Conservation (phyloP, 2,329 filamentous ascomycete species). For the Fusarium circinatum region DNA sequence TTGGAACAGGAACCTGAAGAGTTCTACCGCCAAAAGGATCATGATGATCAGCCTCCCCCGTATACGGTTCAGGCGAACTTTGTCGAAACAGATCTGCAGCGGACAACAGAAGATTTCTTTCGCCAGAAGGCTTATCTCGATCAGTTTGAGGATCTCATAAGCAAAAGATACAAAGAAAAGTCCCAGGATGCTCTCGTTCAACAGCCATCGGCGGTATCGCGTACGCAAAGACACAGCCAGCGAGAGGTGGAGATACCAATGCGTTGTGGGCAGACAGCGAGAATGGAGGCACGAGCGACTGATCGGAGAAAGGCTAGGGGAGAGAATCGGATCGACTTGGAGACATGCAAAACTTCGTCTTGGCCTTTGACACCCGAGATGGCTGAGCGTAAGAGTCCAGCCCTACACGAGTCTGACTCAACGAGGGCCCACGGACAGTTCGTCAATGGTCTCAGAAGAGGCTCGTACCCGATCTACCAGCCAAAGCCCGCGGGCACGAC, state of each 20-base stretch:
- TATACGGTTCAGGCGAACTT: neutral
- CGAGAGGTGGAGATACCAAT: neutral
- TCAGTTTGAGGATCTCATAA: neutral
- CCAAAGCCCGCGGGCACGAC: no score
- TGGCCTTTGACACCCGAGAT: neutral
- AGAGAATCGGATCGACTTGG: accelerated
- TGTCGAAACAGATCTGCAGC: neutral
- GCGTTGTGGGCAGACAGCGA: neutral
- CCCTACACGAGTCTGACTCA: neutral
- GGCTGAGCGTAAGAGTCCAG: neutral
- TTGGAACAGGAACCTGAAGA: neutral
- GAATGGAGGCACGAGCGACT: neutral
- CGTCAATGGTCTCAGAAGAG: no score
- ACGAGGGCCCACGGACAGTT: neutral
- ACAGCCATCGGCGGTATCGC: neutral
- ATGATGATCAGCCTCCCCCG: neutral
- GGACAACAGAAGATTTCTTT: neutral
- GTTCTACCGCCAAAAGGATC: neutral
- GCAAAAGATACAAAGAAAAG: neutral
- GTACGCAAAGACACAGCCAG: neutral
- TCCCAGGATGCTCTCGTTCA: neutral
- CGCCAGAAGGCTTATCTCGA: neutral
- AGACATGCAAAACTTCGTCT: neutral
- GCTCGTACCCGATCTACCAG: neutral
- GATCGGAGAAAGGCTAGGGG: neutral